Evolutionary conservation across 1,284 basidiomycete species (phyloP), one percentile per base, ranked within the genome.

Genomic region (Entoloma clypeatum): DNA sequence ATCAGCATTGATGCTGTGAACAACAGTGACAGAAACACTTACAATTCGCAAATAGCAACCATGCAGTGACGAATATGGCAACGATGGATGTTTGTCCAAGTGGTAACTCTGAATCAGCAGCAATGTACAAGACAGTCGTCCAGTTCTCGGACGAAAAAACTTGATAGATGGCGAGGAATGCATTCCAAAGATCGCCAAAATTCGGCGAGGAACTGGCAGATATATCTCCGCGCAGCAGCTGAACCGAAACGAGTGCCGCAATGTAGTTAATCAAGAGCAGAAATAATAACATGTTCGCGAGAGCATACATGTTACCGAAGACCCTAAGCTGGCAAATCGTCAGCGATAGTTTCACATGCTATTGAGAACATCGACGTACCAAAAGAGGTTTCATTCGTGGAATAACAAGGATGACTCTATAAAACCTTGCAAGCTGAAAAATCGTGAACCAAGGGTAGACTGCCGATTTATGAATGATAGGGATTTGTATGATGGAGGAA

Each of bases 71-170:
- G 62, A 97, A 94, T 22, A 92, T 63, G 5, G 83, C 77, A 0
- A 85, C 73, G 25, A 97, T 67, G 17, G 79, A 75, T 1, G 81
- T 76, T 61, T 98, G 94, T 5, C 82, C 74, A 21, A 82, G 80
- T 2, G 62, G 61, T 1, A 72, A 59, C 57, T 92, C 90, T 3
- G 82, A 79, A 3, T 65, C 65, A 1, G 84, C 75, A 0, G 83
- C 77, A 19, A 64, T 68, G 57, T 92, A 95, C n/a, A 97, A 61
- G 1, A 93, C 72, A 40, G 75, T 71, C 2, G 88, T 89, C 95
- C 95, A 99, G 61, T 98, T 89, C 62, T 99, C 95, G 0, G 92
- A 92, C 0, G 93, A 92, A 66, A 94, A 92, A 5, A 98, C 74
- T 64, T 95, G 81, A 60, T 96, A 99, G 58, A 95, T 77, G 5